These are phyloP conservation scores for Pseudogymnoascus pannorum DNA, from an alignment of 2,329 filamentous ascomycete species.

Conservation along the genomic window DNA sequence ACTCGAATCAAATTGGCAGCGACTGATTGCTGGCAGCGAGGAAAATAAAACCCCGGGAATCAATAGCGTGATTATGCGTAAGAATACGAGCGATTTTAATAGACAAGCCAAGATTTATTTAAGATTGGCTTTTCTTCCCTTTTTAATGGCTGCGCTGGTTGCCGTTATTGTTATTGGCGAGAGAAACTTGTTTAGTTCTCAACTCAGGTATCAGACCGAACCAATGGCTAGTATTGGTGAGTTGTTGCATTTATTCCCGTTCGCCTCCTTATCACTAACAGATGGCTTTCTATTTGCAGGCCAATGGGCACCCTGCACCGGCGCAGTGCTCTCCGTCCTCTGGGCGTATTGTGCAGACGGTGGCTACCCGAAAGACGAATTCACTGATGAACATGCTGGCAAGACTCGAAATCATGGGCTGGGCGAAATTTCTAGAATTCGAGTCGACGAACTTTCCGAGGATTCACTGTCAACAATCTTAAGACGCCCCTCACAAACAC, in stretches of 20 bases:
- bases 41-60: slow-evolving; percentile 3
- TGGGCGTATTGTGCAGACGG: slow-evolving; percentile 35
- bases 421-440: background rate
- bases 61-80: slow-evolving; percentile 11
- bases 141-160: slow-evolving; percentile 52
- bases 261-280: background rate
- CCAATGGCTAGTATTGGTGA: slow-evolving; percentile 53
- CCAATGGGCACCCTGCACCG: slow-evolving; percentile 51
- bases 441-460: background rate
- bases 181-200: slow-evolving; percentile 53
- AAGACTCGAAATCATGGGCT: too few relatives aligned
- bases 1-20: slow-evolving; percentile 53
- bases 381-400: background rate
- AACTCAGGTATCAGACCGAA: slow-evolving; percentile 52
- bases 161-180: slow-evolving; percentile 56
- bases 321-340: slow-evolving; percentile 46
- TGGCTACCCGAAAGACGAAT: background rate
- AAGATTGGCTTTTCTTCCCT: slow-evolving; percentile 47
- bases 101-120: slow-evolving; percentile 44
- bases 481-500: background rate
- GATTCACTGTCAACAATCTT: background rate
- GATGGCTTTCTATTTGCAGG: slow-evolving; percentile 26
- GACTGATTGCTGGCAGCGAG: slow-evolving; percentile 30
- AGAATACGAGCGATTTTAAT: slow-evolving; percentile 44
- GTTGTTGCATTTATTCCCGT: slow-evolving; percentile 17